These are phyloP conservation scores for Ophiostoma quercus DNA, from an alignment of 2,329 filamentous ascomycete genomes.

Conservation along the genomic window DNA sequence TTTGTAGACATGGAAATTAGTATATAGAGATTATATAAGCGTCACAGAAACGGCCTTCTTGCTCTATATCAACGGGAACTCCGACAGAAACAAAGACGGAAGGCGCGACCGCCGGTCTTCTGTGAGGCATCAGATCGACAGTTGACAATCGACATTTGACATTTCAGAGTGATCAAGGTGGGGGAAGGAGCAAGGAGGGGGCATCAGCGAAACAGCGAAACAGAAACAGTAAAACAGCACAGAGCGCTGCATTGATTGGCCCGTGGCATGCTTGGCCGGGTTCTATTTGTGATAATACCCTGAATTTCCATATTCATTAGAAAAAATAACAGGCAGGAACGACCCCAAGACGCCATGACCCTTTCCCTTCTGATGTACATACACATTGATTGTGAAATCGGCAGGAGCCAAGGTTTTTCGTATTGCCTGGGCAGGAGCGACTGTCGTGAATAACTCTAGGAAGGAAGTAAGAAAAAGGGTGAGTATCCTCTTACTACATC, in stretches of 20 bases:
- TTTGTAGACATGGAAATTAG: neutral
- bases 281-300: neutral
- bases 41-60: neutral
- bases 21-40: neutral
- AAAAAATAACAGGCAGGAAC: neutral
- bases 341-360: neutral
- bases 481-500: neutral
- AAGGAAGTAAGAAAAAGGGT: neutral
- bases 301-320: neutral
- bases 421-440: slow-evolving; percentile 5
- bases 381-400: neutral
- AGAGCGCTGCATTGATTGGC: neutral
- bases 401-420: slow-evolving; percentile 1
- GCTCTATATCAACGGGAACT: neutral
- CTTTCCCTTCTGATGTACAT: neutral
- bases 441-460: neutral
- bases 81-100: neutral
- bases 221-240: neutral
- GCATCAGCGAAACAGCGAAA: neutral
- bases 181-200: slow-evolving; percentile 4
- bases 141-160: neutral
- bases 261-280: neutral
- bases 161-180: neutral
- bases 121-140: neutral
- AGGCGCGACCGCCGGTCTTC: neutral